Conservation (phyloP, 1,139 yeast genomes). For the Pneumocystis sp. region DNA sequence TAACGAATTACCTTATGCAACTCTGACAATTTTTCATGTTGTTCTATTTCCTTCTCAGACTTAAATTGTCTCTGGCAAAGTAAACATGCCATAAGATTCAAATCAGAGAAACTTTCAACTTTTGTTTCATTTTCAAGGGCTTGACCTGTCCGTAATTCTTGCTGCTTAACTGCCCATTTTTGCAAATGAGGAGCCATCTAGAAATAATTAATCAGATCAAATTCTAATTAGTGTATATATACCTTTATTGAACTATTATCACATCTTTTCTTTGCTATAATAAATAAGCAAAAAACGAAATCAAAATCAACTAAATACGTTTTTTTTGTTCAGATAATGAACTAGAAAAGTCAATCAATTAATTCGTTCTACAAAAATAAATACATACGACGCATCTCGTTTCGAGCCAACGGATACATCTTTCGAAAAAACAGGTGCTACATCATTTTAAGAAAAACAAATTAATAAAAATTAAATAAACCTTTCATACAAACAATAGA, state of each 20-base stretch:
- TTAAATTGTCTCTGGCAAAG: constrained; percentile 16
- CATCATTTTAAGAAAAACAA: neutral
- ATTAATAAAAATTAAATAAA: neutral
- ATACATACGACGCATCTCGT: neutral
- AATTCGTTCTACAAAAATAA: neutral
- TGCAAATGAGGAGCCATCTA: neutral
- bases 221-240: neutral
- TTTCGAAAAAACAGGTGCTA: neutral
- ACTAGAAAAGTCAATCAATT: neutral
- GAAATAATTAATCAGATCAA: neutral
- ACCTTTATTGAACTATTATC: neutral
- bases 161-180: constrained; percentile 11
- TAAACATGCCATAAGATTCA: constrained; percentile 13
- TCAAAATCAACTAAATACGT: neutral
- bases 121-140: neutral
- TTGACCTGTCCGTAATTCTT: constrained; percentile 6
- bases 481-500: constrained; percentile 2
- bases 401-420: neutral
- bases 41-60: constrained; percentile 12
- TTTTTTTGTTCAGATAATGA: neutral
- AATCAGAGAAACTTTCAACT: constrained; percentile 12
- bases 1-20: constrained; percentile 9
- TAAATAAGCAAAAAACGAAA: neutral
- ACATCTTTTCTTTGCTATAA: constrained; percentile 4
- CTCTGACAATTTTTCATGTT: constrained; percentile 14